Conservation (phyloP, 2,329 filamentous ascomycete species). For the Raffaelea ambrosiae region DNA sequence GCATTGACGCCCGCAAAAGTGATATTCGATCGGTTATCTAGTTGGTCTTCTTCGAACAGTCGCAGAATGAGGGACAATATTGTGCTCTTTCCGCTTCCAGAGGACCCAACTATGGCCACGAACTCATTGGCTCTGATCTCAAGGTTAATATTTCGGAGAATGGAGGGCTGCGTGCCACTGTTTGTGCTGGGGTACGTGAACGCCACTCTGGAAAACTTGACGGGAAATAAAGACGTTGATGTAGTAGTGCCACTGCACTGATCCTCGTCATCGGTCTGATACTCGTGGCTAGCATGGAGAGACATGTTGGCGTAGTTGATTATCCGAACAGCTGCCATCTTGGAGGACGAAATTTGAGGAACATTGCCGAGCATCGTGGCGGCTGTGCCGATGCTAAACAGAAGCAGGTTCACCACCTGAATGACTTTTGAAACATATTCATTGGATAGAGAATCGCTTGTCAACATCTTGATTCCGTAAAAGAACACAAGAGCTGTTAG, state of each 20-base stretch:
- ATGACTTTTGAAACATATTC: conserved; percentile 45
- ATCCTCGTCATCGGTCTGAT: conserved; percentile 21
- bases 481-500: conserved; percentile 75
- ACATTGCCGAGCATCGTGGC: conserved; percentile 63
- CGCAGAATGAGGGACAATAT: conserved; percentile 66
- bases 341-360: conserved; percentile 70
- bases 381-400: conserved; percentile 73
- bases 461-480: conserved; percentile 62
- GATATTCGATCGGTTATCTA: conserved; percentile 27
- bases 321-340: conserved; percentile 63
- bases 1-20: conserved; percentile 52
- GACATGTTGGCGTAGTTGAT: conserved; percentile 61
- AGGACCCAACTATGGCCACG: conserved; percentile 72
- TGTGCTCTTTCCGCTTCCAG: conserved; percentile 88
- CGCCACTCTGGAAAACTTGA: conserved; percentile 46
- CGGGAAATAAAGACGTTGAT: conserved; percentile 29
- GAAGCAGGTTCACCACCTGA: conserved; percentile 69
- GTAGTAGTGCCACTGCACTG: conserved; percentile 24
- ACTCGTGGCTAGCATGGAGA: conserved; percentile 45
- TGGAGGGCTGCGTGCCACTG: conserved; percentile 25
- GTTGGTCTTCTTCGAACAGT: conserved; percentile 42
- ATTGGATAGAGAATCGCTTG: conserved; percentile 17
- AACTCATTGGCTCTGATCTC: conserved; percentile 53
- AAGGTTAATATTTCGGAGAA: conserved; percentile 60
- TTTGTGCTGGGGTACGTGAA: conserved; percentile 60